These are phyloP conservation scores for Diversispora eburnea DNA, from an alignment of 192 early-diverging fungal species.

Conservation along the genomic window DNA sequence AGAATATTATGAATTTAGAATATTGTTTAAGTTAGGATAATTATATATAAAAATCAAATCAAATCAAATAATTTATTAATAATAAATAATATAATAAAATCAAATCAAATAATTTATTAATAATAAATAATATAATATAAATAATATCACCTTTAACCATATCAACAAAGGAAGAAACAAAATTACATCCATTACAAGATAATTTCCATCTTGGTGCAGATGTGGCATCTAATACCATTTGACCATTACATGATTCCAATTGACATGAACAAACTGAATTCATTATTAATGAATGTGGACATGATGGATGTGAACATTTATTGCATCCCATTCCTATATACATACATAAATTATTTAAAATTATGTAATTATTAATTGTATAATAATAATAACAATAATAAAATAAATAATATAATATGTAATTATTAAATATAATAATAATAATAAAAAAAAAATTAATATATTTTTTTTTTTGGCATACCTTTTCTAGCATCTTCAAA, in stretches of 20 bases:
- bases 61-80: neutral
- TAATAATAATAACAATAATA: neutral
- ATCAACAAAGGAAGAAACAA: constrained; percentile 46
- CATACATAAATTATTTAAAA: constrained; percentile 11
- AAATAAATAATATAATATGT: neutral
- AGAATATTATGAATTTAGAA: neutral
- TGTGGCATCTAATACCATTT: constrained; percentile 48
- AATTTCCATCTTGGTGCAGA: constrained; percentile 53
- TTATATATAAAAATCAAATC: neutral
- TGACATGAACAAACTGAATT: constrained; percentile 47
- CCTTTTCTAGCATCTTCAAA: constrained; percentile 44
- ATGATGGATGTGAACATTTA: constrained; percentile 48
- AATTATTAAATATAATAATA: neutral
- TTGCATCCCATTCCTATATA: constrained; percentile 49
- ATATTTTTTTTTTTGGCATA: neutral
- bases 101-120: neutral
- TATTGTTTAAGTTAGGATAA: too few relatives aligned
- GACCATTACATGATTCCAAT: constrained; percentile 34
- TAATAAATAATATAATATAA: neutral
- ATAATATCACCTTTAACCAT: constrained; percentile 38
- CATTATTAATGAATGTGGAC: constrained; percentile 43
- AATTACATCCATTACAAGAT: constrained; percentile 50
- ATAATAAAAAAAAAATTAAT: neutral
- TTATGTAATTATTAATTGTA: neutral
- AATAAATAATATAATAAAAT: neutral